These are phyloP conservation scores for Russula ochroleuca DNA, from an alignment of 768 basidiomycete species.

Conservation along the genomic window DNA sequence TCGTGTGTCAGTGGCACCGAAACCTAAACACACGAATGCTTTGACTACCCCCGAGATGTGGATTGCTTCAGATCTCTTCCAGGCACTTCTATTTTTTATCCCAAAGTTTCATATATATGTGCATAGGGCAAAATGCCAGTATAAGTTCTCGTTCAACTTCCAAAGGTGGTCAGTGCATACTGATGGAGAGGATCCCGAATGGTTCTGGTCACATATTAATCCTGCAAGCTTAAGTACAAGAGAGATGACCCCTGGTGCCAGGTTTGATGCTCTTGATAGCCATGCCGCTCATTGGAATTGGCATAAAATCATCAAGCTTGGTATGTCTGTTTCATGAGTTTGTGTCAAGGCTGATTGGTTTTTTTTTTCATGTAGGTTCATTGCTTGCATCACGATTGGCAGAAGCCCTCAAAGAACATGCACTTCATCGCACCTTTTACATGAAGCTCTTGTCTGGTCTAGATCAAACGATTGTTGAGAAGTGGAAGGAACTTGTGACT, in stretches of 20 bases:
- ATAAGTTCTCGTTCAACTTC: constrained; percentile 1
- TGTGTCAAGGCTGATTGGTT: not conserved
- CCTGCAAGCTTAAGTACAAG: not conserved
- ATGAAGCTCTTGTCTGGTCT: not conserved
- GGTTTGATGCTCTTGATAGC: not conserved
- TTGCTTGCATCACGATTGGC: not conserved
- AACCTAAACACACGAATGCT: not conserved
- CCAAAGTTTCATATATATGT: not conserved
- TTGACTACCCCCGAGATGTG: not conserved
- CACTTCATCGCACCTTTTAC: not conserved
- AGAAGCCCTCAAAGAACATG: not conserved
- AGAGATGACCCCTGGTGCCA: not conserved
- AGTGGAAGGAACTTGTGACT: not conserved
- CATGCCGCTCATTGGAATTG: not conserved
- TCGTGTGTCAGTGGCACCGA: not conserved
- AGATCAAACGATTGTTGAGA: not conserved
- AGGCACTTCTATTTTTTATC: not conserved
- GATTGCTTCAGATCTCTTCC: not conserved
- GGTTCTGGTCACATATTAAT: constrained; percentile 1
- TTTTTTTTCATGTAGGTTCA: not conserved
- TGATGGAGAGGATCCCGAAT: not conserved
- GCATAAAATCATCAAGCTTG: not conserved
- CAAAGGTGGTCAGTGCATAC: not conserved
- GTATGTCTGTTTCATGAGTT: not conserved
- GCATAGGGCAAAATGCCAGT: constrained; percentile 4